Percentiles rank a stretch among this genome's conserved stretches.
phyloP scores from a whole-genome alignment of 257 asterid species.

The Cynanchum wilfordii region DNA sequence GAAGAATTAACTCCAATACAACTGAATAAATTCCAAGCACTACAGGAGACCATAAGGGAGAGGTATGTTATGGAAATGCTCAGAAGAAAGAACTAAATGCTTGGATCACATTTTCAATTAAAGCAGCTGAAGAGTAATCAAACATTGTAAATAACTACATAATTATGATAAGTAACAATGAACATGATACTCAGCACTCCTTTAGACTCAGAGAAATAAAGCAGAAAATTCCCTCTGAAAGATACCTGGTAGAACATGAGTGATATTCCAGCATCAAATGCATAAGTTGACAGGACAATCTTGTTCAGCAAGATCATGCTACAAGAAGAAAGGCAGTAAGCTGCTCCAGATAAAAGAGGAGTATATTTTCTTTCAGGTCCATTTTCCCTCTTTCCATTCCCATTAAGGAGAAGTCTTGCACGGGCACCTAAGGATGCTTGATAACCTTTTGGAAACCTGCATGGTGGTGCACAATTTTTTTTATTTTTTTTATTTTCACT shows the following conservation, averaged over 20 bases:
- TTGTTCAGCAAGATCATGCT: constrained; percentile 49
- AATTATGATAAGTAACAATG: not conserved
- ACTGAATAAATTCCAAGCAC: too few species aligned
- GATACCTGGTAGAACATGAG: constrained; percentile 49
- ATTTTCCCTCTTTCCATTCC: constrained; percentile 24
- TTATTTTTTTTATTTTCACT: not conserved
- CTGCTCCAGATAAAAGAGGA: constrained; percentile 37
- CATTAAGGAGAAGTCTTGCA: constrained; percentile 5
- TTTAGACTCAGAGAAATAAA: not conserved
- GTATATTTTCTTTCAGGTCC: constrained; percentile 32
- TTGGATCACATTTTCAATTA: not conserved
- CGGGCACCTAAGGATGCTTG: constrained; percentile 8
- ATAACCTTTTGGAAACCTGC: constrained; percentile 28
- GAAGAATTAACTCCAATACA: constrained; percentile 1
- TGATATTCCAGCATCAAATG: constrained; percentile 45
- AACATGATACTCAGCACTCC: not conserved
- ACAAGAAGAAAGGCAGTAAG: constrained; percentile 50
- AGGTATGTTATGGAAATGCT: not conserved
- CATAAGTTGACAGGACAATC: constrained; percentile 40
- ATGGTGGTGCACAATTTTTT: not conserved
- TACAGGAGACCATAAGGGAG: not conserved
- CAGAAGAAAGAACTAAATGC: not conserved
- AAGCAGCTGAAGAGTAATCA: not conserved
- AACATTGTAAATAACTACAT: not conserved
- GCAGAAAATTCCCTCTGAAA: not conserved